Evolutionary conservation across 2,329 filamentous ascomycete genomes (phyloP).

Genomic region (Aaosphaeria pasadenensis): DNA sequence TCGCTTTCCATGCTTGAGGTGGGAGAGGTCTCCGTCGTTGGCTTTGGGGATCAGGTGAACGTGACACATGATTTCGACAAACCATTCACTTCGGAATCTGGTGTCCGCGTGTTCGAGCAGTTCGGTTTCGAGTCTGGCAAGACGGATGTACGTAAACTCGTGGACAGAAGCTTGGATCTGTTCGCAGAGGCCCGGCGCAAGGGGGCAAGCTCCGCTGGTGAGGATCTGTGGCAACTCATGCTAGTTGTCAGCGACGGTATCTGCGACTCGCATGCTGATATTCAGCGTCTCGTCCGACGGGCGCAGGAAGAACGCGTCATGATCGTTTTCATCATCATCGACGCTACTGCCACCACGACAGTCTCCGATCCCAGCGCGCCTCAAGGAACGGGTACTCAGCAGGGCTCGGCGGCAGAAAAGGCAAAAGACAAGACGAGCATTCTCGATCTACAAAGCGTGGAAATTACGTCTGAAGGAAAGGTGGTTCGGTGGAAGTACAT

Average conservation of each 20-base stretch:
- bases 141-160: constrained; percentile 79
- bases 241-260: constrained; percentile 92
- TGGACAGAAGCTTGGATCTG: constrained; percentile 73
- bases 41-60: constrained; percentile 81
- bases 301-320: constrained; percentile 94
- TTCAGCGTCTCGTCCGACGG: constrained; percentile 77
- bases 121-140: constrained; percentile 83
- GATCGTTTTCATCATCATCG: constrained; percentile 97
- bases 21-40: constrained; percentile 86
- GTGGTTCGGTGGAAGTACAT: constrained; percentile 87
- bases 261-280: constrained; percentile 82
- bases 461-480: constrained; percentile 68
- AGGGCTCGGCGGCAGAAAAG: constrained; percentile 3
- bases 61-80: constrained; percentile 82
- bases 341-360: constrained; percentile 47
- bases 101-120: constrained; percentile 76
- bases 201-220: constrained; percentile 45
- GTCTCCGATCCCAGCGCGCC: constrained; percentile 1
- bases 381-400: not conserved
- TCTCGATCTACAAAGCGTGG: constrained; percentile 82
- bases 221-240: constrained; percentile 91
- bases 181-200: constrained; percentile 75
- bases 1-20: constrained; percentile 90
- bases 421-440: constrained; percentile 65
- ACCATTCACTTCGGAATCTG: constrained; percentile 77